A percentile compares a stretch with the other conserved stretches of the same genome.
Conservation (phyloP, 2,329 filamentous ascomycete genomes). For the Penicillium freii region DNA sequence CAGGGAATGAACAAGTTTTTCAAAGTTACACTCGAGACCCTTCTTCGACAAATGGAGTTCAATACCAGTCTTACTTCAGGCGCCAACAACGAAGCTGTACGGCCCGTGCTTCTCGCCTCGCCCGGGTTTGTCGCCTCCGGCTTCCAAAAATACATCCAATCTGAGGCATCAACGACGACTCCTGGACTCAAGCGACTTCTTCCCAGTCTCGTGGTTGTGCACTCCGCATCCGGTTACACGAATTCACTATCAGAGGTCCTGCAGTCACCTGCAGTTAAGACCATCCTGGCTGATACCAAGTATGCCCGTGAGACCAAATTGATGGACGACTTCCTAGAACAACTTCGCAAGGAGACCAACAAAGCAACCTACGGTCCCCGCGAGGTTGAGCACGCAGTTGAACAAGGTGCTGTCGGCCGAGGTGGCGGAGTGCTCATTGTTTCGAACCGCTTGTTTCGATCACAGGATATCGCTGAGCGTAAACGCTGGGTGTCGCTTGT, state of each 20-base stretch:
- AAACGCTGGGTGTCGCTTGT: slow-evolving; percentile 82
- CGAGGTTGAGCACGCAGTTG: slow-evolving; percentile 78
- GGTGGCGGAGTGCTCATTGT: slow-evolving; percentile 83
- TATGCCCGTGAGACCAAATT: slow-evolving; percentile 78
- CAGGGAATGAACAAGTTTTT: slow-evolving; percentile 75
- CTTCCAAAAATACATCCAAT: slow-evolving; percentile 72
- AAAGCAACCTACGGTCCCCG: slow-evolving; percentile 85
- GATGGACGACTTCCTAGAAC: slow-evolving; percentile 79
- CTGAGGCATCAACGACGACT: slow-evolving; percentile 60
- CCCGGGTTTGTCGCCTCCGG: slow-evolving; percentile 82
- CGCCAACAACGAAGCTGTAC: slow-evolving; percentile 36
- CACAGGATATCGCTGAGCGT: slow-evolving; percentile 71
- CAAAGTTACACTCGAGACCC: slow-evolving; percentile 69
- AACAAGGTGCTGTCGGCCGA: slow-evolving; percentile 81
- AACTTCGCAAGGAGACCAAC: slow-evolving; percentile 79
- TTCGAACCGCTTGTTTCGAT: slow-evolving; percentile 83
- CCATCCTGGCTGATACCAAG: slow-evolving; percentile 79
- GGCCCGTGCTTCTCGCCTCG: slow-evolving; percentile 76
- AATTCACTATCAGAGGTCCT: slow-evolving; percentile 87
- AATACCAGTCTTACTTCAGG: slow-evolving; percentile 42
- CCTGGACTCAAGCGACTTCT: slow-evolving; percentile 66
- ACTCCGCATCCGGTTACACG: slow-evolving; percentile 79
- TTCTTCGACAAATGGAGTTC: slow-evolving; percentile 77
- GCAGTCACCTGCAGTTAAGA: slow-evolving; percentile 72
- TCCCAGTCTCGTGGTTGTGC: slow-evolving; percentile 63